phyloP scores from a whole-genome alignment of 352 stramenopile species.

The Globisporangium alternatum region DNA sequence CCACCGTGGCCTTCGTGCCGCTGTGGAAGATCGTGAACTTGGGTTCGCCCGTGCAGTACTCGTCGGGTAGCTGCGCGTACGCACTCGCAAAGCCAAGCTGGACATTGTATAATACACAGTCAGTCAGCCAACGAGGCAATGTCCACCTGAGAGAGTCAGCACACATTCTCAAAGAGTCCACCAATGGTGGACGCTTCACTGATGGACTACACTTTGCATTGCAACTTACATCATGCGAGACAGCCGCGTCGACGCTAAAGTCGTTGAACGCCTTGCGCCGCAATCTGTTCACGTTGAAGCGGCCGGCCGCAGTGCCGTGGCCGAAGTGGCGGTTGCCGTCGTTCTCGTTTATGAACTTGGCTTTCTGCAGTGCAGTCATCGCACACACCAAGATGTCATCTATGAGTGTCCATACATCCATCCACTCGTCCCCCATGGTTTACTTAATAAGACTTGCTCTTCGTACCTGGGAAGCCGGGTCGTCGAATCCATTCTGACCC shows the following conservation, averaged over 20 bases:
- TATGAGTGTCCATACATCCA: background rate
- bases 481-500: slow-evolving; percentile 29
- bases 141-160: background rate
- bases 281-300: slow-evolving; percentile 27
- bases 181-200: background rate
- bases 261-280: slow-evolving; percentile 21
- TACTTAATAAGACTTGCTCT: background rate
- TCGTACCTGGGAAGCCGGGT: slow-evolving; percentile 25
- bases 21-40: slow-evolving; percentile 76
- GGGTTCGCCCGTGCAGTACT: slow-evolving; percentile 50
- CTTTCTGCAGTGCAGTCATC: slow-evolving; percentile 20
- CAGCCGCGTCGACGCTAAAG: slow-evolving; percentile 20
- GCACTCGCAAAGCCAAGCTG: slow-evolving; percentile 58
- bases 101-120: background rate
- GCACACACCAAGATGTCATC: background rate
- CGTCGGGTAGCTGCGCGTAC: slow-evolving; percentile 53
- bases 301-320: slow-evolving; percentile 36
- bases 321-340: slow-evolving; percentile 31
- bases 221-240: slow-evolving; percentile 27
- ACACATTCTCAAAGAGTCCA: background rate
- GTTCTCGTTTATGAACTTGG: slow-evolving; percentile 34
- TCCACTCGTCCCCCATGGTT: background rate
- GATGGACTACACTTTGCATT: background rate
- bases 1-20: slow-evolving; percentile 50
- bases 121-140: background rate